Base-by-base conservation (phyloP, 495 filamentous ascomycete species). In the Penicillium cinerascens region DNA sequence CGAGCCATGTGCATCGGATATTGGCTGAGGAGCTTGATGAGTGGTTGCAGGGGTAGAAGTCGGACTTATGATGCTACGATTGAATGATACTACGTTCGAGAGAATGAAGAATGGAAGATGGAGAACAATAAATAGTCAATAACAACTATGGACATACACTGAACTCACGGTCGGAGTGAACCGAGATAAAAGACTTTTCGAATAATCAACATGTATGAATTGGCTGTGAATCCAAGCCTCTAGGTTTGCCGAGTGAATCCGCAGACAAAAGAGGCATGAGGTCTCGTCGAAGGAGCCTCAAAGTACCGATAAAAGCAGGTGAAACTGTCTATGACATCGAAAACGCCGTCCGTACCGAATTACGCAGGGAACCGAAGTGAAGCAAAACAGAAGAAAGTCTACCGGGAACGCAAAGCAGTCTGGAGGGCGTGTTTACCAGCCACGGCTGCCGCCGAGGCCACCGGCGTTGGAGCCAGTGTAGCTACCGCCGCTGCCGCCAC, bases 391-490 rank as follows among this genome's bases (percentile, higher is more conserved):
- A 59, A 55, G 47, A 61, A 62, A 58, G 63, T 72, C 68, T 73
- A 73, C 69, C 68, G 60, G 54, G 43, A 13, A 49, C 46, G 56
- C 58, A 63, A 55, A 39, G 5, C 37, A 17, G 18, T 16, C n/a
- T 39, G 37, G 37, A 39, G n/a, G 37, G 18, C n/a, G 37, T 20
- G 37, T 38, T 49, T 50, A 85, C 81, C 81, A 85, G 64, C 82
- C 79, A 56, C 82, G 82, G 69, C 75, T 82, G 58, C 69, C 67
- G 55, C 84, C 84, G 51, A 87, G 69, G 48, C 81, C 79, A 55
- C 82, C 84, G 59, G 76, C 65, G 70, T 87, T 87, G 63, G 82
- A 84, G 54, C 76, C 79, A 70, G 82, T 83, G 67, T 72, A 82
- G 42, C 78, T 73, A 60, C 69, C 68, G 58, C 72, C 69, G 57